Base-by-base conservation (phyloP, 352 stramenopile species). In the Phytophthora pseudosyringae region DNA sequence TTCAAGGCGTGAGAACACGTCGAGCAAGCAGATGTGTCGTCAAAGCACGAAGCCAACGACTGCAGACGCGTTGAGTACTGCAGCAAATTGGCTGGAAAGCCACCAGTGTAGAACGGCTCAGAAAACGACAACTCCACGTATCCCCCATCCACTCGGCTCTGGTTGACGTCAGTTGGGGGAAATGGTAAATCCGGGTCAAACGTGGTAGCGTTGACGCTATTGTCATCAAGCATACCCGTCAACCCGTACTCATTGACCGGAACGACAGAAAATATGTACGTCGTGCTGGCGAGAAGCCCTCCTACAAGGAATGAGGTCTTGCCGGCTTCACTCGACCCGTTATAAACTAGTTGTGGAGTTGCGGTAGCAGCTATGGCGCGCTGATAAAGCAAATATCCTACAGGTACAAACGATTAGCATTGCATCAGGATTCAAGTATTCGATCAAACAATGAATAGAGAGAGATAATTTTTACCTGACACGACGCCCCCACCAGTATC, bases 231-330 rank as follows among this genome's bases (percentile, higher is more conserved):
- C 1, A 41, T 10, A 28, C 62, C 64, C 3, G 39, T 51, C 18
- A 80, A 51, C 8, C 71, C 72, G 56, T 80, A 88, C 56, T 87
- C 51, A 44, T 88, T 89, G 9, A 75, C 53, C 5, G 69, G 73
- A 33, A 80, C 49, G 11, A 86, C 35, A 1, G 52, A 49, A 43
- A 89, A 81, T 0, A 62, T 38, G 26, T 89, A 89, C 4, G 52
- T 16, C 5, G 56, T 67, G 0, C 43, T 49, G 1, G 74, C 73
- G 15, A 83, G 31, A 11, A 89, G 57, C 1, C 49, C 38, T 29
- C 15, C 28, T 25, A 69, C 67, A 11, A 46, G 16, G 16, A 68
- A 59, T 15, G 15, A 71, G 7, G 41, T 76, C 15, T 51, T 53
- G 4, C 2, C 44, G 5, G 73, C 43, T 12, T 55, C 26, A 25